Evolutionary conservation across 768 basidiomycete species (phyloP).

Genomic region (Roridomyces roridus): DNA sequence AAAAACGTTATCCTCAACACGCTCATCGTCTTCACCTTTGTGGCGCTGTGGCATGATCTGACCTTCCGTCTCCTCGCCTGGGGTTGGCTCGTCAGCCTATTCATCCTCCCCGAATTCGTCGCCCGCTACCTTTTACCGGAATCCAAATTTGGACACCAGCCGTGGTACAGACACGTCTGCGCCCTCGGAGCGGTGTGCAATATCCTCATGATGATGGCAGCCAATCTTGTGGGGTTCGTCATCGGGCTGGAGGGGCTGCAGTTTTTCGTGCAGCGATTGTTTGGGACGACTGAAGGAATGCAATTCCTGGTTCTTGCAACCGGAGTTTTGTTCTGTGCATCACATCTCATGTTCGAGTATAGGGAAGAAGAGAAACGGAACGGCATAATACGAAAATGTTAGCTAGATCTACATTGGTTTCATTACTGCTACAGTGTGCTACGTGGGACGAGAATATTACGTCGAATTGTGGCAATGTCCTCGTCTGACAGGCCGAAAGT

Average conservation of each 20-base stretch:
- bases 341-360: slow-evolving; percentile 97
- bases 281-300: slow-evolving; percentile 69
- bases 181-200: slow-evolving; percentile 86
- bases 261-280: slow-evolving; percentile 68
- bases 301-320: slow-evolving; percentile 67
- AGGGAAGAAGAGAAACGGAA: slow-evolving; percentile 30
- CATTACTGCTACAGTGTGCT: slow-evolving; percentile 10
- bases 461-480: slow-evolving; percentile 65
- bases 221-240: slow-evolving; percentile 95
- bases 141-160: slow-evolving; percentile 61
- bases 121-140: slow-evolving; percentile 66
- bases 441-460: slow-evolving; percentile 55
- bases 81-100: slow-evolving; percentile 95
- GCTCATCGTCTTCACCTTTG: slow-evolving; percentile 89
- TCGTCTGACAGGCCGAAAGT: slow-evolving; percentile 62
- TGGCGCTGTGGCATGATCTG: slow-evolving; percentile 97
- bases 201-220: slow-evolving; percentile 86
- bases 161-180: slow-evolving; percentile 89
- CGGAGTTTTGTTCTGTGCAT: slow-evolving; percentile 76
- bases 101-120: slow-evolving; percentile 85
- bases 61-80: slow-evolving; percentile 87
- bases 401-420: neutral
- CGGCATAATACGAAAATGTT: slow-evolving; percentile 22
- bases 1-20: slow-evolving; percentile 63
- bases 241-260: slow-evolving; percentile 82